Evolutionary conservation across 1,284 basidiomycete species (phyloP).

Genomic region (Vanrija sp.): DNA sequence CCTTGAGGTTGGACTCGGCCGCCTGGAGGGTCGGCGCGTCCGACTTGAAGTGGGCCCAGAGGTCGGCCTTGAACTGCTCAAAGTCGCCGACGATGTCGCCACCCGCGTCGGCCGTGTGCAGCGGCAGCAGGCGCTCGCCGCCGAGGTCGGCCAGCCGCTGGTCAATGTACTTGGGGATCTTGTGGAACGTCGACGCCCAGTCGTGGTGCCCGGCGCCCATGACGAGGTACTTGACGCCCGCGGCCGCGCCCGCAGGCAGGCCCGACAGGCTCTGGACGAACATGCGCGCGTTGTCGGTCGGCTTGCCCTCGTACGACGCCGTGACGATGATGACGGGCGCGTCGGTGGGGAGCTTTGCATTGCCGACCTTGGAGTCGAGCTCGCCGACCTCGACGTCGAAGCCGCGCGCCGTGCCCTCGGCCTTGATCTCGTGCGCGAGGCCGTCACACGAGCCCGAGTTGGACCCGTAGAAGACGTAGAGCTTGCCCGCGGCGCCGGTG

Average conservation of each 20-base stretch:
- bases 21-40: neutral
- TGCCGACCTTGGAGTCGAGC: conserved; percentile 49
- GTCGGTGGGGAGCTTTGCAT: conserved; percentile 51
- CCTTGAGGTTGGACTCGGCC: neutral
- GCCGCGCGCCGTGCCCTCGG: conserved; percentile 50
- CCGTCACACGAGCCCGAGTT: conserved; percentile 57
- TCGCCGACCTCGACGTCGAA: conserved; percentile 51
- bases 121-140: conserved; percentile 45
- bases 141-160: conserved; percentile 49
- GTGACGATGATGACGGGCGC: conserved; percentile 56
- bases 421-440: conserved; percentile 54
- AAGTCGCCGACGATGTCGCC: conserved; percentile 54
- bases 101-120: conserved; percentile 33
- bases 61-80: conserved; percentile 51
- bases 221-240: conserved; percentile 52
- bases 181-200: conserved; percentile 57
- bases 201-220: conserved; percentile 59
- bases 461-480: conserved; percentile 25
- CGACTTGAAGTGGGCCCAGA: conserved; percentile 49
- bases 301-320: conserved; percentile 56
- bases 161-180: conserved; percentile 54
- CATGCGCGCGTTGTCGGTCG: conserved; percentile 20
- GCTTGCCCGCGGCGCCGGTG: neutral
- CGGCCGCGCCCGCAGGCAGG: neutral
- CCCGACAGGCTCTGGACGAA: conserved; percentile 10